These are phyloP conservation scores for Monilinia aucupariae DNA, from an alignment of 2,329 filamentous ascomycete genomes.

Conservation along the genomic window DNA sequence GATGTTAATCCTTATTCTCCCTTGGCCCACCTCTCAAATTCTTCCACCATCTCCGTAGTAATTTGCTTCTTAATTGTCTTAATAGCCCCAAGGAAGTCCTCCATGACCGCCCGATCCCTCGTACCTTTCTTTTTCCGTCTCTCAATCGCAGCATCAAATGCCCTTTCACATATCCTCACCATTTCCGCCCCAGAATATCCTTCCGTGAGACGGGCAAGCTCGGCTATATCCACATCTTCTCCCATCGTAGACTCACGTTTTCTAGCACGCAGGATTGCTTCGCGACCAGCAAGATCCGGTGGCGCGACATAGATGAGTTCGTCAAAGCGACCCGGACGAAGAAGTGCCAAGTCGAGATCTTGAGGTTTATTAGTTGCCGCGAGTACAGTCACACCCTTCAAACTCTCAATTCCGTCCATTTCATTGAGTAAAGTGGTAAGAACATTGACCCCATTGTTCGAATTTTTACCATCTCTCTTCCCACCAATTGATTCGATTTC, in stretches of 20 bases:
- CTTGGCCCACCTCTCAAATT: constrained; percentile 43
- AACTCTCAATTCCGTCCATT: constrained; percentile 88
- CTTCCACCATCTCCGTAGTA: constrained; percentile 51
- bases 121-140: constrained; percentile 41
- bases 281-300: constrained; percentile 66
- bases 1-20: background rate
- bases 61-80: constrained; percentile 51
- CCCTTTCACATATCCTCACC: constrained; percentile 51
- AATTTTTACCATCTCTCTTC: constrained; percentile 43
- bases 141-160: constrained; percentile 47
- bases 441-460: constrained; percentile 64
- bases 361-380: constrained; percentile 91
- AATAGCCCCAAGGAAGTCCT: constrained; percentile 43
- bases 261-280: constrained; percentile 69
- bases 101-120: constrained; percentile 41
- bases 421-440: constrained; percentile 86
- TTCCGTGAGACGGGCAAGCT: constrained; percentile 59
- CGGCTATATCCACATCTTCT: constrained; percentile 58
- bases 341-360: constrained; percentile 75
- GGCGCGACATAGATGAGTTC: constrained; percentile 80
- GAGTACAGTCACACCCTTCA: constrained; percentile 78
- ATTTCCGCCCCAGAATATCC: constrained; percentile 87
- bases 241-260: constrained; percentile 55
- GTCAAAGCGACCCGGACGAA: constrained; percentile 82
- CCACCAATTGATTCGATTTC: constrained; percentile 80